These are phyloP conservation scores for Picea sitchensis DNA, from an alignment of 75 land plant species.

Conservation along the genomic window DNA sequence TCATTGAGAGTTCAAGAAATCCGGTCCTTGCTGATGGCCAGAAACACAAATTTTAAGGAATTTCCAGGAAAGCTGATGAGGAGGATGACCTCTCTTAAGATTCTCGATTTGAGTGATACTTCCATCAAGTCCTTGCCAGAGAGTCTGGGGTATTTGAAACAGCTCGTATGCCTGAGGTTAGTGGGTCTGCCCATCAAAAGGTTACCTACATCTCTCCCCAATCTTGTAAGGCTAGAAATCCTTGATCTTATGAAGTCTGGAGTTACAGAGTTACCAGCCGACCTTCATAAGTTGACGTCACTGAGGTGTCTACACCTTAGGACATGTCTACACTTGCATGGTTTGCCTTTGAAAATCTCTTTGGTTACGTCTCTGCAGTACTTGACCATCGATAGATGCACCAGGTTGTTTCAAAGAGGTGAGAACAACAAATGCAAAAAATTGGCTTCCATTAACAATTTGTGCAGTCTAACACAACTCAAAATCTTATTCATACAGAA, in stretches of 20 bases:
- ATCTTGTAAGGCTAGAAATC: neutral
- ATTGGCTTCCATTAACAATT: neutral
- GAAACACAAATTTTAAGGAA: neutral
- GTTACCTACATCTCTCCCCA: neutral
- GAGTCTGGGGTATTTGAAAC: neutral
- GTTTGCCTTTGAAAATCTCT: neutral
- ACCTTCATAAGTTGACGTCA: neutral
- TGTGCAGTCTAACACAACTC: neutral
- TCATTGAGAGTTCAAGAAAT: neutral
- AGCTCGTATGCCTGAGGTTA: neutral
- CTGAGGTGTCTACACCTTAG: neutral
- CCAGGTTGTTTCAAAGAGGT: neutral
- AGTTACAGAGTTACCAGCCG: neutral
- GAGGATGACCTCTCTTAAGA: neutral
- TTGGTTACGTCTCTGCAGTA: neutral
- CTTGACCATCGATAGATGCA: neutral
- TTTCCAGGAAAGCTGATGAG: neutral
- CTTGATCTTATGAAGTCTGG: neutral
- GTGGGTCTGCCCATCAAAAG: neutral
- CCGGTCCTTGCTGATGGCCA: neutral
- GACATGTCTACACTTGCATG: neutral
- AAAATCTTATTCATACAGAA: neutral
- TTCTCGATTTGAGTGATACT: neutral
- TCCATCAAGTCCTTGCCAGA: neutral
- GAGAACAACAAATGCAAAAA: too few relatives aligned